Evolutionary conservation across 1,284 basidiomycete species (phyloP), one percentile per base, ranked within the genome.

Genomic region (Malassezia sp.): DNA sequence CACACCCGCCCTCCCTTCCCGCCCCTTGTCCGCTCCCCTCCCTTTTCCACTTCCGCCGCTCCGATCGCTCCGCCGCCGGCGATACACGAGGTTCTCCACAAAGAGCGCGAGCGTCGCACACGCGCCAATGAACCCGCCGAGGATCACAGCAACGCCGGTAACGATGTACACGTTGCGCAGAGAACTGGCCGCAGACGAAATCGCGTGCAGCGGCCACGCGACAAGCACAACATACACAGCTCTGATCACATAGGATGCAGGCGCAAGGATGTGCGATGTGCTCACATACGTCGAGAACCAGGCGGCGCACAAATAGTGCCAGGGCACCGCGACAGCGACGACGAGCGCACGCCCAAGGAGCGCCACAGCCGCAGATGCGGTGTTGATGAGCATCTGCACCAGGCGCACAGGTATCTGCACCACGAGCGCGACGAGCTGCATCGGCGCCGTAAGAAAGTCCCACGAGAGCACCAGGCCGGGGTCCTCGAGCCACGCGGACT

Each of bases 151-250:
- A 21, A 50, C 42, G 17, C 48, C 48, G 14, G 18, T 6, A 3
- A 50, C 29, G 9, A 35, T 38, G 22, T 50, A 50, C 22, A 45
- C 11, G 23, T 44, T 31, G 24, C 31, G 41, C 12, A 38, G 10
- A 7, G 31, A 2, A n/a, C 23, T 17, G 15, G 41, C 34, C 30
- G 29, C 27, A 9, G 37, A 20, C 11, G 24, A 8, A 4, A 44
- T 27, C 14, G 38, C 42, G 2, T 29, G 7, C 15, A 23, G 14
- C 5, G 48, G 48, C 48, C 48, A 50, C 11, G 10, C 21, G 12
- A 50, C 18, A 6, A 44, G 9, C 14, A 34, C 31, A 5, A 27
- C 24, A 29, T 45, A 34, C 21, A 45, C 3, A 12, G 32, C 31
- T 3, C 3, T 2, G 2, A 9, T n/a, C 4, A 42, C 32, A 14